phyloP scores from a whole-genome alignment of 352 stramenopile genomes.

The Pythium diclinum region DNA sequence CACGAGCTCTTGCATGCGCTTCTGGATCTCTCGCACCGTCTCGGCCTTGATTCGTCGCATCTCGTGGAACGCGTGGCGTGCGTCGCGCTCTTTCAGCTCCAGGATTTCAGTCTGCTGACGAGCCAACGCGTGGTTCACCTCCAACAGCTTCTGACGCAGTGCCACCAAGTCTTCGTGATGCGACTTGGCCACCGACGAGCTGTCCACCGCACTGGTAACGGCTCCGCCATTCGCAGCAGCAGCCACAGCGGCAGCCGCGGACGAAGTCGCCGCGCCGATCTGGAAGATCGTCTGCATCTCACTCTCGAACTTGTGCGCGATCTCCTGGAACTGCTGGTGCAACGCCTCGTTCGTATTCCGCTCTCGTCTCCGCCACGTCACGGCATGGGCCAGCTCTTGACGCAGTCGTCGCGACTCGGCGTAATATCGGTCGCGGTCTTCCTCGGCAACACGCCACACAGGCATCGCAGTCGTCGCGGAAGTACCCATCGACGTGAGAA shows the following conservation, averaged over 20 bases:
- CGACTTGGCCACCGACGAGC: slow-evolving; percentile 19
- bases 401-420: slow-evolving; percentile 58
- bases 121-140: slow-evolving; percentile 61
- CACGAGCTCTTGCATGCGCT: slow-evolving; percentile 59
- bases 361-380: slow-evolving; percentile 46
- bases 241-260: slow-evolving; percentile 8
- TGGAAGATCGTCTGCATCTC: slow-evolving; percentile 48
- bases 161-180: slow-evolving; percentile 49
- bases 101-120: slow-evolving; percentile 65
- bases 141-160: slow-evolving; percentile 59
- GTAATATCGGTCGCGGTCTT: slow-evolving; percentile 73
- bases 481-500: slow-evolving; percentile 40
- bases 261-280: slow-evolving; percentile 24
- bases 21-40: slow-evolving; percentile 55
- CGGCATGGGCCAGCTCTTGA: slow-evolving; percentile 52
- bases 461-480: slow-evolving; percentile 34
- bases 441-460: slow-evolving; percentile 40
- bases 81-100: slow-evolving; percentile 58
- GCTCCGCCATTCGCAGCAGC: slow-evolving; percentile 17
- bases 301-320: slow-evolving; percentile 57
- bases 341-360: slow-evolving; percentile 38
- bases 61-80: slow-evolving; percentile 58
- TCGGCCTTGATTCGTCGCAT: slow-evolving; percentile 63
- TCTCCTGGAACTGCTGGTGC: slow-evolving; percentile 44
- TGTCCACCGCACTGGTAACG: neutral